Evolutionary conservation across 306 rosid species (phyloP), one percentile per base, ranked within the genome.

Genomic region (Argentina anserina): DNA sequence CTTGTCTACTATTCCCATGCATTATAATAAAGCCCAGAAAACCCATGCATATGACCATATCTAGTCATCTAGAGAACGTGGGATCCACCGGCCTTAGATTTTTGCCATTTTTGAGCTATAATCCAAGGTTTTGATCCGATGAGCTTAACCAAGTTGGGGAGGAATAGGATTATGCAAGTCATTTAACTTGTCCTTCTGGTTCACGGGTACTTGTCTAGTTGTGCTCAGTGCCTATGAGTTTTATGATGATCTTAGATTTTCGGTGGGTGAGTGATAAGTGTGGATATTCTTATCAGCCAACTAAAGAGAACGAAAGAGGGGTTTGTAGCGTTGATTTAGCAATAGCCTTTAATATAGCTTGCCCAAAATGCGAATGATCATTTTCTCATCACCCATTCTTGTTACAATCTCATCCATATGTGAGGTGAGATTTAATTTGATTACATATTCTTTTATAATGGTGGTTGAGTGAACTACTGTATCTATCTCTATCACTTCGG

Each of bases 191-290:
- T n/a, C n/a, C n/a, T n/a, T 72, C 28, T 34, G 31, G 61, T 64
- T 87, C 92, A 87, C 89, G 87, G 90, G 82, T 42, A 15, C 33
- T 67, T 39, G 80, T 65, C 79, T 40, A 5, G 36, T 33, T 71
- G 13, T 40, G 75, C 64, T 29, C 64, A n/a, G n/a, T 12, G 18
- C 13, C 13, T 17, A 20, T 26, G 63, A 56, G 3, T 56, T 26
- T 66, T 63, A 33, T 36, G 43, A 33, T n/a, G n/a, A 26, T 75
- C 43, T 73, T 69, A 71, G 33, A 25, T 2, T 21, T 65, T 26
- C 1, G 75, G 55, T 73, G 61, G 76, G 77, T 67, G 69, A 14
- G 42, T 12, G 23, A 53, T n/a, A 0, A 6, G 8, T 26, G 37
- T 14, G 23, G 6, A 1, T 2, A 17, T 31, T 61, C 66, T 31